These are phyloP conservation scores for Moesziomyces sp. DNA, from an alignment of 1,284 basidiomycete genomes.

Conservation along the genomic window DNA sequence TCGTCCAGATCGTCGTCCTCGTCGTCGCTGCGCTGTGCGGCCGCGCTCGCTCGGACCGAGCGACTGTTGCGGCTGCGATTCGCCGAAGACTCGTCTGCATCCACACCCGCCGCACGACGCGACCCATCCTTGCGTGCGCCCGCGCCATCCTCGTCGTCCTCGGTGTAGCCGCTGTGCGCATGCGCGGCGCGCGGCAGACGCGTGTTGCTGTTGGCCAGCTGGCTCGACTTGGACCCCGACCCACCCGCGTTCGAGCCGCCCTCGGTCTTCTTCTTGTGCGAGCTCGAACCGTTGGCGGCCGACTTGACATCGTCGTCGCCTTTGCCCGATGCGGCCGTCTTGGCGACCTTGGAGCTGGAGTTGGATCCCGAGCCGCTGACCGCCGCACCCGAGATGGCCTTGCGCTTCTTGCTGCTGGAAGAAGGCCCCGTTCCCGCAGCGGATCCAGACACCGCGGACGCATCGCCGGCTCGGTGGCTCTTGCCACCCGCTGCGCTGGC, in stretches of 20 bases:
- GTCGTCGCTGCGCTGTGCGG: slow-evolving; percentile 40
- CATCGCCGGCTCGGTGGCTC: slow-evolving; percentile 29
- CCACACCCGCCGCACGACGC: slow-evolving; percentile 17
- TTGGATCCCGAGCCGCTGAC: slow-evolving; percentile 8
- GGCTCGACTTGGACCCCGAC: slow-evolving; percentile 17
- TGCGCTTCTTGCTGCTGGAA: slow-evolving; percentile 49
- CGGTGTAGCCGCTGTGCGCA: slow-evolving; percentile 37
- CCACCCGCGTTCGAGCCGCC: slow-evolving; percentile 10
- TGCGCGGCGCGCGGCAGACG: slow-evolving; percentile 46
- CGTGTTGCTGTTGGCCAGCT: slow-evolving; percentile 29
- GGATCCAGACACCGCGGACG: slow-evolving; percentile 18
- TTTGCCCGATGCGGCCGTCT: slow-evolving; percentile 27
- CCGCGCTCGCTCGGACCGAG: slow-evolving; percentile 23
- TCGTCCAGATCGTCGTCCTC: slow-evolving; percentile 45
- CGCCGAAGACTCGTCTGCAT: slow-evolving; percentile 18
- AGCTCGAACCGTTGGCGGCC: slow-evolving; percentile 31
- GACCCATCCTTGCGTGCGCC: slow-evolving; percentile 31
- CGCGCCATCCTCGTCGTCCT: slow-evolving; percentile 42
- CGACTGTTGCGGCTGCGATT: slow-evolving; percentile 34
- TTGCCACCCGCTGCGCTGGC: slow-evolving; percentile 26
- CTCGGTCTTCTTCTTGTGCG: slow-evolving; percentile 43
- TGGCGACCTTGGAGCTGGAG: slow-evolving; percentile 28
- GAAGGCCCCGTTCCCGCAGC: slow-evolving; percentile 10
- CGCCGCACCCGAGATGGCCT: slow-evolving; percentile 29
- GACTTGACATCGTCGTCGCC: slow-evolving; percentile 49